Evolutionary conservation across 805 yeast genomes (phyloP), one percentile per base, ranked within the genome.

Genomic region (Barnettozyma californica): DNA sequence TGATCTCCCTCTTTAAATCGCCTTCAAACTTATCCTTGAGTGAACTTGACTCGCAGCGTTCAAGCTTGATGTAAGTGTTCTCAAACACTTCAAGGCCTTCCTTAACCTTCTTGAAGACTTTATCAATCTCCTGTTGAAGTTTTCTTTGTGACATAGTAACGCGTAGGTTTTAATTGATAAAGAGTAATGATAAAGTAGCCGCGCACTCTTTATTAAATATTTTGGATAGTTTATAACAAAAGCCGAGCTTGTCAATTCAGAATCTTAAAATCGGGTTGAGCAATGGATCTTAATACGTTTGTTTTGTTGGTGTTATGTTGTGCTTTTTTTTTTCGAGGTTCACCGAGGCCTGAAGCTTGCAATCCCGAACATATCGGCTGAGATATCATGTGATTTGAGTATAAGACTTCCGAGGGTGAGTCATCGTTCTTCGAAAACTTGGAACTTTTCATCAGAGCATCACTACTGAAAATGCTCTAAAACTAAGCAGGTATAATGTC

Each of bases 11-110:
- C 70, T 94, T 91, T 63, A 92, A 74, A 64, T 92, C 99, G 52
- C 82, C 77, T 65, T 94, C 99, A 50, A 94, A 75, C 66, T 92
- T 92, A 65, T 92, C 98, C 70, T 92, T 87, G 65, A 91, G 96
- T 3, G 96, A 82, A 55, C 80, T 85, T 58, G 85, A 85, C 53
- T 89, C 91, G 43, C 95, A 81, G 44, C 77, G 76, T 66, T 82
- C 84, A 36, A 92, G 80, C 68, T 92, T 92, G 38, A 88, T 96
- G 61, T 92, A 86, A 31, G 88, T 81, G 46, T 77, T 83, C 61
- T 92, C 96, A 62, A 92, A 92, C 52, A 81, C 85, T 46, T 78
- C 82, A 39, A 92, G 77, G 9, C 99, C 99, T 71, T 92, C 99
- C 49, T 83, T 80, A 47, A 94, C 95, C 67, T 94, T 89, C 67